Conservation (phyloP, 106 monocot species). For the Alisma plantagoaquatica region DNA sequence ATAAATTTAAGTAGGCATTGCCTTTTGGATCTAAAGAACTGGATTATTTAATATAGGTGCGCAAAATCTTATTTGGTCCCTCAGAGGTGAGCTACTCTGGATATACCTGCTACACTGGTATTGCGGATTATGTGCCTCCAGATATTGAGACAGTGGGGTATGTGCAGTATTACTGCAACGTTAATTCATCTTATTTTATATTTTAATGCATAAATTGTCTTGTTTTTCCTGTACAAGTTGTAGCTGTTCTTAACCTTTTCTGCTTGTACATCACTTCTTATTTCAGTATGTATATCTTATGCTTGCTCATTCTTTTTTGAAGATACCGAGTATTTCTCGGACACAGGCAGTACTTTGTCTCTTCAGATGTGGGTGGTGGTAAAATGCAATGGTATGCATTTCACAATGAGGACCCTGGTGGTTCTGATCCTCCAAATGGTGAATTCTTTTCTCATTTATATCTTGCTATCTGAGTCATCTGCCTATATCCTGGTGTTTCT, state of each 20-base stretch:
- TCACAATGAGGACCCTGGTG: constrained; percentile 87
- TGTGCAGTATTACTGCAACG: constrained; percentile 6
- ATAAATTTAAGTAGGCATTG: background rate
- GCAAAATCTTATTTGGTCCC: constrained; percentile 64
- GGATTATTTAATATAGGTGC: constrained; percentile 34
- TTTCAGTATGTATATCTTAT: background rate
- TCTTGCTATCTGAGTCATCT: too few species aligned
- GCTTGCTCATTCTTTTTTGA: constrained; percentile 18
- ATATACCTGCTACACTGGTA: constrained; percentile 97
- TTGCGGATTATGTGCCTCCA: constrained; percentile 95
- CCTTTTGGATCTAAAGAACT: background rate
- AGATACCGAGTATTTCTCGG: constrained; percentile 99
- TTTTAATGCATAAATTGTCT: background rate
- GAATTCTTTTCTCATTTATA: constrained; percentile 20
- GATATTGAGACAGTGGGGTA: constrained; percentile 98
- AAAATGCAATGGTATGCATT: constrained; percentile 99
- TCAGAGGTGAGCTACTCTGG: constrained; percentile 80
- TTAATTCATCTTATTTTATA: background rate
- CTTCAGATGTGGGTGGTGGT: constrained; percentile 93
- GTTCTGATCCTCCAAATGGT: constrained; percentile 86
- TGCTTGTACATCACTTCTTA: too few species aligned
- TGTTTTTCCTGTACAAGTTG: too few species aligned
- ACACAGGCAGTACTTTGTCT: constrained; percentile 99
- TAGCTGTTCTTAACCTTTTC: too few species aligned
- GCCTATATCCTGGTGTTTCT: too few species aligned